Evolutionary conservation across 345 rosid species (phyloP).

Genomic region (Bruguiera gymnorhiza): DNA sequence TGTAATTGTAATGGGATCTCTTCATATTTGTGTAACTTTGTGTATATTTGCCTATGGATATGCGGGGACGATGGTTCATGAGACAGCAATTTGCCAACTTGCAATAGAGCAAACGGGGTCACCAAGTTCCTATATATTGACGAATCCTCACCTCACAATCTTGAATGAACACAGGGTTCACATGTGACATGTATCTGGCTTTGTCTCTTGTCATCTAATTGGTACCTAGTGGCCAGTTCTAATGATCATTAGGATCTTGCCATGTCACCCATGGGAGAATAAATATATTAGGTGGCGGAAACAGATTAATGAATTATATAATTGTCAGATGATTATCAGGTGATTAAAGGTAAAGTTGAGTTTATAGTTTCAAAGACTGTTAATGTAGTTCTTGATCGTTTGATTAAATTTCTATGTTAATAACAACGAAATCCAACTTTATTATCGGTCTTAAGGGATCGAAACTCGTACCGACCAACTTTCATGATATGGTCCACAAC

Average conservation of each 20-base stretch:
- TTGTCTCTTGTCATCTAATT: neutral
- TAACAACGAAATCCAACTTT: neutral
- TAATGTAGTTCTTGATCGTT: neutral
- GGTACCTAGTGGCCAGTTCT: too few relatives aligned
- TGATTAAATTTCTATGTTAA: constrained; percentile 11
- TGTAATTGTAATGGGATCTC: too few relatives aligned
- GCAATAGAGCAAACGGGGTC: too few relatives aligned
- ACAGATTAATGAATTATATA: neutral
- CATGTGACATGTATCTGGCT: neutral
- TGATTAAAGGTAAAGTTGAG: neutral
- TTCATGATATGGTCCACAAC: too few relatives aligned
- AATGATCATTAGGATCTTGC: neutral
- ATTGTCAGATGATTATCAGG: neutral
- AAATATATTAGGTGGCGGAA: neutral
- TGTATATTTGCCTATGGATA: constrained; percentile 5
- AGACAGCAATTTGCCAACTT: too few relatives aligned
- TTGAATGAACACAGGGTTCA: too few relatives aligned
- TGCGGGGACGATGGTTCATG: neutral
- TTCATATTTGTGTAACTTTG: too few relatives aligned
- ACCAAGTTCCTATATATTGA: too few relatives aligned
- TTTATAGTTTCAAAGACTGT: neutral
- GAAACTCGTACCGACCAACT: too few relatives aligned
- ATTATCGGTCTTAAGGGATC: too few relatives aligned
- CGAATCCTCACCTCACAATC: too few relatives aligned
- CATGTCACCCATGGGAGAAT: neutral